A percentile compares a stretch with the other conserved stretches of the same genome.
These are phyloP conservation scores for Stephanodiscus minutulus DNA, from an alignment of 108 stramenopile genomes.

Conservation along the genomic window DNA sequence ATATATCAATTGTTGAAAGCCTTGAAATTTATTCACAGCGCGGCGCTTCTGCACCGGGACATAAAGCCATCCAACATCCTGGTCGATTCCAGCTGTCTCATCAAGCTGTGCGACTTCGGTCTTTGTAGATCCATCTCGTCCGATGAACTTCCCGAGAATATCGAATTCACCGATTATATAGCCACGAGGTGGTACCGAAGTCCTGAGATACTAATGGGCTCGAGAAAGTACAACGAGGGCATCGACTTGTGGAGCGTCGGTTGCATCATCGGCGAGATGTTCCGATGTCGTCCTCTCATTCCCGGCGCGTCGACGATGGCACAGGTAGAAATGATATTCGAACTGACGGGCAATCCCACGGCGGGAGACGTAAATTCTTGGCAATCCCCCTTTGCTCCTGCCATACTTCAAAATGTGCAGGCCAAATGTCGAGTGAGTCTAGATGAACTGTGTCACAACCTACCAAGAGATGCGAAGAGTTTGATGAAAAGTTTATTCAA, in stretches of 20 bases:
- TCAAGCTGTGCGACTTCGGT: slow-evolving; percentile 90
- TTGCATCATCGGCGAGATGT: slow-evolving; percentile 75
- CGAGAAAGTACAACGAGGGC: slow-evolving; percentile 75
- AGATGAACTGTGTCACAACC: slow-evolving; percentile 74
- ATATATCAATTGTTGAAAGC: slow-evolving; percentile 85
- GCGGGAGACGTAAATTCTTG: slow-evolving; percentile 59
- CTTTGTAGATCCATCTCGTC: slow-evolving; percentile 70
- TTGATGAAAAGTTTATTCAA: slow-evolving; percentile 67
- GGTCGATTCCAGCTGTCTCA: slow-evolving; percentile 49
- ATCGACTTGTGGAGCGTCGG: slow-evolving; percentile 89
- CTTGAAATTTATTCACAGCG: slow-evolving; percentile 83
- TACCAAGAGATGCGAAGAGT: slow-evolving; percentile 67
- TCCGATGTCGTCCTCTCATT: slow-evolving; percentile 57
- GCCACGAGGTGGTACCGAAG: slow-evolving; percentile 88
- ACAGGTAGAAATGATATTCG: slow-evolving; percentile 75
- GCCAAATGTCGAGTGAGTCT: slow-evolving; percentile 43
- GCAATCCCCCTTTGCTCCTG: slow-evolving; percentile 63
- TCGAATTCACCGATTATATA: slow-evolving; percentile 87
- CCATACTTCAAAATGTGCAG: slow-evolving; percentile 65
- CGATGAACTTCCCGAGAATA: slow-evolving; percentile 52
- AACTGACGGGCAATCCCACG: slow-evolving; percentile 60
- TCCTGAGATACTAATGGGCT: slow-evolving; percentile 81
- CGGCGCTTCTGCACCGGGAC: slow-evolving; percentile 74
- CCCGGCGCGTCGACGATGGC: slow-evolving; percentile 67
- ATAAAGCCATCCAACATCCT: slow-evolving; percentile 90